Conservation (phyloP, 2,329 filamentous ascomycete species). For the Cladosporium halotolerans region DNA sequence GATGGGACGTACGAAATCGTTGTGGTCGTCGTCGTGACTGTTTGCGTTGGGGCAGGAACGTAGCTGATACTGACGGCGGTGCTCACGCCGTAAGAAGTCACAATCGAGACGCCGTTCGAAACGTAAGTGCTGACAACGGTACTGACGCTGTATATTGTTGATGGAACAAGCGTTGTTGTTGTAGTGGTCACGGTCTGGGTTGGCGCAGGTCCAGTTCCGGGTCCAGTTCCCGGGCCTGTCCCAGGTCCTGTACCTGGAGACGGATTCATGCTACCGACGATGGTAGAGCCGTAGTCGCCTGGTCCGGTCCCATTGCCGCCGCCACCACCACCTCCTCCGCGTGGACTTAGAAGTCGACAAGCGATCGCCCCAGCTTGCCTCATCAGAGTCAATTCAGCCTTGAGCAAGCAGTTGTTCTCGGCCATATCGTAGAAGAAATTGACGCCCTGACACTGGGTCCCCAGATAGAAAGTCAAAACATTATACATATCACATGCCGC, state of each 20-base stretch:
- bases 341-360: constrained; percentile 17
- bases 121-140: constrained; percentile 22
- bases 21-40: constrained; percentile 22
- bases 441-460: constrained; percentile 23
- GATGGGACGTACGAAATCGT: constrained; percentile 13
- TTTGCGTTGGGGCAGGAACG: constrained; percentile 18
- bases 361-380: constrained; percentile 13
- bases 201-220: constrained; percentile 17
- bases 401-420: constrained; percentile 23
- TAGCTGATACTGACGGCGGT: constrained; percentile 22
- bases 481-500: constrained; percentile 30
- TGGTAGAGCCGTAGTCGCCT: constrained; percentile 9
- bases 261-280: constrained; percentile 12
- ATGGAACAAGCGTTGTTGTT: constrained; percentile 16
- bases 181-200: constrained; percentile 24
- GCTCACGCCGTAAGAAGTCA: constrained; percentile 23
- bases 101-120: constrained; percentile 21
- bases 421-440: constrained; percentile 17
- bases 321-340: constrained; percentile 7
- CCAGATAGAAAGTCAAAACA: constrained; percentile 17
- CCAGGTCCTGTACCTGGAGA: constrained; percentile 5
- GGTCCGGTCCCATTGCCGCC: constrained; percentile 14
- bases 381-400: constrained; percentile 12
- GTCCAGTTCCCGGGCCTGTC: constrained; percentile 13
- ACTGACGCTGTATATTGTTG: constrained; percentile 21